These are phyloP conservation scores for Orbilia oligospora DNA, from an alignment of 2,329 filamentous ascomycete species.

Conservation along the genomic window DNA sequence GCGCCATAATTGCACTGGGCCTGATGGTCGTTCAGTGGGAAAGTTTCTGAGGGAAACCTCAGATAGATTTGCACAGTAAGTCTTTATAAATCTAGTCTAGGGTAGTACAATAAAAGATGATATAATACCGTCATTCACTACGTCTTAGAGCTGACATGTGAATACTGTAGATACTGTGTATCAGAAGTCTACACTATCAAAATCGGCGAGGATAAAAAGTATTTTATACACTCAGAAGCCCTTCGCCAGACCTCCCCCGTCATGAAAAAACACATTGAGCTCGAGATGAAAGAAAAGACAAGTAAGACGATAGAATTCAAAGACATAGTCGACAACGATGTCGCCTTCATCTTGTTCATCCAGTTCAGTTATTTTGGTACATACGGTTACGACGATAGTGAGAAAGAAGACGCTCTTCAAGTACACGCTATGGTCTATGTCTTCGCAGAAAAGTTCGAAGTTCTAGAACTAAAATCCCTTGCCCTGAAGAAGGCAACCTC, in stretches of 20 bases:
- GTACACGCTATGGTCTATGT: conserved; percentile 52
- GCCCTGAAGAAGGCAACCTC: conserved; percentile 45
- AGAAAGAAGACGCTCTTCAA: conserved; percentile 37
- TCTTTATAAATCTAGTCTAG: too few species aligned
- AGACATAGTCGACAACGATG: background rate
- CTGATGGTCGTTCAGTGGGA: background rate
- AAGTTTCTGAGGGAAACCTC: conserved; percentile 23
- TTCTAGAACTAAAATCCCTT: conserved; percentile 37
- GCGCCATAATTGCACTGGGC: conserved; percentile 19
- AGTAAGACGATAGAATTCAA: conserved; percentile 34
- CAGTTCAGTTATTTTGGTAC: conserved; percentile 51
- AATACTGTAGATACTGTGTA: conserved; percentile 23
- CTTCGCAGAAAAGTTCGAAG: conserved; percentile 48
- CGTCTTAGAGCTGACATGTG: background rate
- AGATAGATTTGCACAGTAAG: conserved; percentile 23
- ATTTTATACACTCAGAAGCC: conserved; percentile 35
- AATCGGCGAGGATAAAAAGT: conserved; percentile 29
- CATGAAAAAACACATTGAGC: conserved; percentile 30
- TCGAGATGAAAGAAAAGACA: conserved; percentile 37
- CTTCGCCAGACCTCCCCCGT: conserved; percentile 33
- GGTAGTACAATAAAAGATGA: too few species aligned
- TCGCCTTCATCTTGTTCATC: conserved; percentile 37
- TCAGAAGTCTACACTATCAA: conserved; percentile 39
- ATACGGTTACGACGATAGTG: conserved; percentile 32
- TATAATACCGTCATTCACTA: background rate